Evolutionary conservation across 805 yeast genomes (phyloP).

Genomic region (Sugiyamaella boreocaroliniensis): DNA sequence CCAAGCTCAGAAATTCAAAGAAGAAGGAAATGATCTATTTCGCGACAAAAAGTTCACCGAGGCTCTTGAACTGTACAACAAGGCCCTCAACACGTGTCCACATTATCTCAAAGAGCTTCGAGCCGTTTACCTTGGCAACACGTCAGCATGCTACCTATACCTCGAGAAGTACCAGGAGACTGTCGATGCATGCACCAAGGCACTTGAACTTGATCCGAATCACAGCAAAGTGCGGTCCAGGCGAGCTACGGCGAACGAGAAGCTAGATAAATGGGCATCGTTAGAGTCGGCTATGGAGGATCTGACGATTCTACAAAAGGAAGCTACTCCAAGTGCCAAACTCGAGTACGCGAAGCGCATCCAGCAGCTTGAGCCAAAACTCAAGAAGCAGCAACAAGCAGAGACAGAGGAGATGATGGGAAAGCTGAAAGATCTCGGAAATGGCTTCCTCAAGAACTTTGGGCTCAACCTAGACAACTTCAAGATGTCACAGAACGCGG

Average conservation of each 20-base stretch:
- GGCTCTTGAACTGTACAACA: constrained; percentile 12
- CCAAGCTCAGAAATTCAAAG: constrained; percentile 37
- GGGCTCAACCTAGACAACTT: constrained; percentile 29
- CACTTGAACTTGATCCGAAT: constrained; percentile 51
- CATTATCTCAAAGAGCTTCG: constrained; percentile 5
- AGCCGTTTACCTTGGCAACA: constrained; percentile 22
- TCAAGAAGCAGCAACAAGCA: constrained; percentile 21
- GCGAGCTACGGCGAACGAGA: constrained; percentile 58
- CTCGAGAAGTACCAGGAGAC: constrained; percentile 35
- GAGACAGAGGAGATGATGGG: constrained; percentile 29
- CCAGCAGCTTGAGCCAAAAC: constrained; percentile 13
- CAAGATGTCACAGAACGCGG: constrained; percentile 17
- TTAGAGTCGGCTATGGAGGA: constrained; percentile 26
- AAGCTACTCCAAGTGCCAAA: background rate
- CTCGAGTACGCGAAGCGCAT: constrained; percentile 6
- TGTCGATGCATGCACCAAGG: constrained; percentile 54
- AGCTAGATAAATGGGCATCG: constrained; percentile 24
- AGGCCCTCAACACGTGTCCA: constrained; percentile 17
- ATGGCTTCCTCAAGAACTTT: constrained; percentile 26
- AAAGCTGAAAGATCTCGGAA: constrained; percentile 29
- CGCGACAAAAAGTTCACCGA: constrained; percentile 6
- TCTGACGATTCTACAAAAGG: constrained; percentile 12
- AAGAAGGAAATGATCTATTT: constrained; percentile 27
- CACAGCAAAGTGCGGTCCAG: constrained; percentile 71
- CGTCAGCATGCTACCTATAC: constrained; percentile 23